Evolutionary conservation across 2,329 filamentous ascomycete genomes (phyloP), one percentile per base, ranked within the genome.

Genomic region (Mycosphaerella arachidis): DNA sequence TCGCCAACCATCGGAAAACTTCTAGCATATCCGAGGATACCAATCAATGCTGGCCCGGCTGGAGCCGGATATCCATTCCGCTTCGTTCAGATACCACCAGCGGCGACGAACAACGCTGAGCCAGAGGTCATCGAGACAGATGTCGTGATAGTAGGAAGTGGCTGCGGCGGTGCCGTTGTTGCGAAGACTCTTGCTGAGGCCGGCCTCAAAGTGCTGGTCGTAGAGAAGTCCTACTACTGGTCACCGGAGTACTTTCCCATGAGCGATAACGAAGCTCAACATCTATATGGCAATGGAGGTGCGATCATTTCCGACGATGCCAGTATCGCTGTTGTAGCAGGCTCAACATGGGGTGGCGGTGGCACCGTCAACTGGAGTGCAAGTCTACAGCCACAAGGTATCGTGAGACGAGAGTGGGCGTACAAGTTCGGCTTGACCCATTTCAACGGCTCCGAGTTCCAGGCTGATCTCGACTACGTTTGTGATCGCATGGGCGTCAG

Each of bases 61-160:
- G 75, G 79, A 40, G 54, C 59, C 6, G 78, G 78, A 4, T 84
- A 81, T 60, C 76, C 82, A 37, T 90, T 83, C 69, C 72, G 79
- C 0, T 90, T 90, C 66, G 69, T 88, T 50, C 85, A 89, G 68
- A 81, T 83, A 1, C 77, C 83, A 0, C 78, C 79, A 0, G 40
- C 67, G 5, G 24, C 56, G 1, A 45, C 55, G 10, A 52, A 50
- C 24, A 35, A 8, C 5, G 37, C 61, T 24, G 71, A 79, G 4
- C 78, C 84, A 0, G 84, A 86, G 63, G 80, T 81, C 3, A 77
- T 95, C 43, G 85, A 91, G 56, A 88, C 89, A 0, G 93, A 97
- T 72, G 85, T 96, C 0, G 85, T 96, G 45, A 86, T 97, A 59
- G 82, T 97, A 20, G 92, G 92, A 2, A 94, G 90, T 40, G 92